Conservation (phyloP, 768 basidiomycete genomes). For the Saitozyma podzolica region DNA sequence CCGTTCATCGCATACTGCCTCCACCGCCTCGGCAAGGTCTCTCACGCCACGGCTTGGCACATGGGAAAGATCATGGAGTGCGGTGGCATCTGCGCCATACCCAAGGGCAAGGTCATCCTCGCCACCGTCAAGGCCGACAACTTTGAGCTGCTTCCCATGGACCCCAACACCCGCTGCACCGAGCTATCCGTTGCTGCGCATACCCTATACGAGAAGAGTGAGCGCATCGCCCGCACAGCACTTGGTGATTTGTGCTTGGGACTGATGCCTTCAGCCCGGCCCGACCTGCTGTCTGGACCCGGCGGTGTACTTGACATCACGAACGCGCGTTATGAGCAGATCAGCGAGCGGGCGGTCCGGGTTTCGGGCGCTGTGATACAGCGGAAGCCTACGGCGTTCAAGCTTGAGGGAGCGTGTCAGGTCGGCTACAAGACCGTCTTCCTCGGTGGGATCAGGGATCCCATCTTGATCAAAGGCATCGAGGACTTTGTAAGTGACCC, state of each 20-base stretch:
- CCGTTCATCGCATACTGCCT: slow-evolving; percentile 11
- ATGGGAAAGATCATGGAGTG: slow-evolving; percentile 26
- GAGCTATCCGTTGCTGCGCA: slow-evolving; percentile 17
- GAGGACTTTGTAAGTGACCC: slow-evolving; percentile 4
- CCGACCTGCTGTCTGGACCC: slow-evolving; percentile 15
- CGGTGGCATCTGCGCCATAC: slow-evolving; percentile 18
- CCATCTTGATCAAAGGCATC: slow-evolving; percentile 16
- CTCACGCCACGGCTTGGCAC: slow-evolving; percentile 12
- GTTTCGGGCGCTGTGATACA: slow-evolving; percentile 12
- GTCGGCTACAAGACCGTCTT: slow-evolving; percentile 15
- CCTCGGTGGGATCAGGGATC: slow-evolving; percentile 19
- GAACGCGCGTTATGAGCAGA: slow-evolving; percentile 5
- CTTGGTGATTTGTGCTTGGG: neutral
- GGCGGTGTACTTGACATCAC: slow-evolving; percentile 15
- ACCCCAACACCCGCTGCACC: neutral
- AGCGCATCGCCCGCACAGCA: neutral
- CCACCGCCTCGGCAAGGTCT: neutral
- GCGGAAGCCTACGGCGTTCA: slow-evolving; percentile 9
- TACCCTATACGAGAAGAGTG: slow-evolving; percentile 18
- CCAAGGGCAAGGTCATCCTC: slow-evolving; percentile 12
- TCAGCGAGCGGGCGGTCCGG: slow-evolving; percentile 5
- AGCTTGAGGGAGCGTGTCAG: slow-evolving; percentile 17
- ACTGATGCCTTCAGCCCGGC: neutral
- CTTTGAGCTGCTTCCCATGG: slow-evolving; percentile 15
- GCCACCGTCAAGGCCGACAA: slow-evolving; percentile 12